phyloP scores from a whole-genome alignment of 495 filamentous ascomycete species.

The Extremus antarcticus region DNA sequence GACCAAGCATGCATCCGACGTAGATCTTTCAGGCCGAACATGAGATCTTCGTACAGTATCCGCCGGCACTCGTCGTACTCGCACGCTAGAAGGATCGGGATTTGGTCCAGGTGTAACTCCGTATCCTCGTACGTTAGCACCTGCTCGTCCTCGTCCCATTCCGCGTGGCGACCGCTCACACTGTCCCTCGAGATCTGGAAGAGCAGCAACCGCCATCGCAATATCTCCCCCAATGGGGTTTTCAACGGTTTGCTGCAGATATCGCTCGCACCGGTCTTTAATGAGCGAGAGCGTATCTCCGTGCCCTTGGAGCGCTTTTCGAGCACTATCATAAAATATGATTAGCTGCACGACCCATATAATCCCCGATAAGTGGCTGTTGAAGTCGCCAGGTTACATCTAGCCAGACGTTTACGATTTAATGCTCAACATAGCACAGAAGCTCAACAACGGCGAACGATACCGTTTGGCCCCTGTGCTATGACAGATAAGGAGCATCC shows the following conservation, averaged over 20 bases:
- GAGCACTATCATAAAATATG: conserved; percentile 6
- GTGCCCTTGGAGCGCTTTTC: not conserved
- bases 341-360: conserved; percentile 8
- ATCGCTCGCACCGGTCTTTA: not conserved
- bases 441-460: conserved; percentile 5
- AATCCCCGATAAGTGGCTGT: conserved; percentile 5
- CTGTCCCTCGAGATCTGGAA: conserved; percentile 1
- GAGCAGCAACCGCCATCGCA: too few species aligned
- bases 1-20: not conserved
- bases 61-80: conserved; percentile 4
- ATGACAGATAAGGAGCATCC: conserved; percentile 3
- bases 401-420: not conserved
- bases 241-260: conserved; percentile 6
- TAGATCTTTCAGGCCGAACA: not conserved
- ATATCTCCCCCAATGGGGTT: conserved; percentile 3
- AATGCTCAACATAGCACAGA: conserved; percentile 8
- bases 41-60: conserved; percentile 1
- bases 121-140: conserved; percentile 1
- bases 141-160: conserved; percentile 3
- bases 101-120: conserved; percentile 2
- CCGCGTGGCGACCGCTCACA: conserved; percentile 1
- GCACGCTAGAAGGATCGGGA: not conserved
- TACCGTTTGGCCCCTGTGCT: conserved; percentile 1
- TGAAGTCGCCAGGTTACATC: conserved; percentile 10
- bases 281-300: not conserved